Base-by-base conservation (phyloP, 2,329 filamentous ascomycete genomes). In the Aspergillus persii region DNA sequence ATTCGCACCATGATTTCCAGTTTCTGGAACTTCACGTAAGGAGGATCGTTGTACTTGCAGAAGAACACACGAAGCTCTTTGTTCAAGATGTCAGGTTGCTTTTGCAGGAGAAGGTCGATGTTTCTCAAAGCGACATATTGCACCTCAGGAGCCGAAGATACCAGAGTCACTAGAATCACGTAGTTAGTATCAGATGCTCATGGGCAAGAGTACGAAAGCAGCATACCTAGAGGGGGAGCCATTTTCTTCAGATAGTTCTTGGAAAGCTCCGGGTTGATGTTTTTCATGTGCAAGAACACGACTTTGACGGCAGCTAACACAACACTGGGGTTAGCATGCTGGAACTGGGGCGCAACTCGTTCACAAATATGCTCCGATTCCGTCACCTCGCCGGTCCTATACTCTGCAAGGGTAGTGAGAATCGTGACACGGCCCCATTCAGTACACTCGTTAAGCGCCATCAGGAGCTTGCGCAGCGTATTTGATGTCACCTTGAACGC, bases 1-100 rank as follows among this genome's bases (percentile, higher is more conserved):
- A 99, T 98, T 76, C 95, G 89, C 51, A 99, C 94, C 95, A 99
- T 98, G 63, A 98, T 98, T 74, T 99, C 95, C 53, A 99, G 85
- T 74, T 99, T 99, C 73, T 96, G 90, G 61, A 99, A 87, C 77
- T 99, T 99, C 69, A 99, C 88, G 74, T 99, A 99, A 26, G 92
- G 92, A 1, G 95, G 94, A 68, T 99, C 95, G 74, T 98, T 98
- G 81, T 99, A 99, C 79, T 99, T 99, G 88, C 95, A 99, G 80
- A 99, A 99, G 80, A 99, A 99, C 8, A 99, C 95, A 49, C 95
- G 87, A 70, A 99, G 87, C 76, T 99, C 95, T 76, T 98, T 98
- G 82, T 91, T 96, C 8, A 99, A 83, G 57, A 99, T 97, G 67
- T 96, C 93, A 9, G 95, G 92, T 76, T 97, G 94, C 68, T 96